These are phyloP conservation scores for Phytopythium vexans DNA, from an alignment of 352 stramenopile species.

Conservation along the genomic window DNA sequence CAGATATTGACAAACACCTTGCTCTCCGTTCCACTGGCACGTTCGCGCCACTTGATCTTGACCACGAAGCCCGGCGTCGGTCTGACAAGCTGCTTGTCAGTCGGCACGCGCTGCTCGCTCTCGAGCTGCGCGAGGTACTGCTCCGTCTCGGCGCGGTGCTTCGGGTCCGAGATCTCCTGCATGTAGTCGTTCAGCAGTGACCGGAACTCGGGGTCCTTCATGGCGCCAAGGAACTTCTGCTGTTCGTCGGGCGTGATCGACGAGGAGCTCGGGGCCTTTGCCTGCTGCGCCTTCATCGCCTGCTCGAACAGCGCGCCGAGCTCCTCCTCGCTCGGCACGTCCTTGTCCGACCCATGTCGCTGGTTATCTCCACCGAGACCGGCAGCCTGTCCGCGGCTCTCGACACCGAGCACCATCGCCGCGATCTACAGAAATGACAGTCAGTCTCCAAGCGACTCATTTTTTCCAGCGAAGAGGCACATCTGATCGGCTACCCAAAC, in stretches of 20 bases:
- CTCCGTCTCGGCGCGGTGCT: constrained; percentile 88
- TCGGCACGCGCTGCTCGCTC: constrained; percentile 82
- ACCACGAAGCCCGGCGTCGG: constrained; percentile 88
- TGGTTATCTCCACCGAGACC: constrained; percentile 9
- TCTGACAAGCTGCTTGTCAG: constrained; percentile 84
- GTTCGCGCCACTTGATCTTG: constrained; percentile 70
- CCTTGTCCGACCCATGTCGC: constrained; percentile 4
- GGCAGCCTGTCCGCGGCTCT: background rate
- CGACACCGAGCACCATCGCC: no score
- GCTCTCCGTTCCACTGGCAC: constrained; percentile 5
- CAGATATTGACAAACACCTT: constrained; percentile 96
- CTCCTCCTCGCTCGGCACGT: constrained; percentile 32
- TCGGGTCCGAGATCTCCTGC: constrained; percentile 90
- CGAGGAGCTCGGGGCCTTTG: constrained; percentile 3
- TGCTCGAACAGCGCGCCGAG: constrained; percentile 47
- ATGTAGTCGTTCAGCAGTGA: constrained; percentile 94
- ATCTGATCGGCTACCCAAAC: no score
- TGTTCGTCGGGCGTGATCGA: constrained; percentile 46
- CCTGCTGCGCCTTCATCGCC: constrained; percentile 33
- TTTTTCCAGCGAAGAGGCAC: no score
- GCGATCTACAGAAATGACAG: no score
- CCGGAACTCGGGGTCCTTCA: constrained; percentile 90
- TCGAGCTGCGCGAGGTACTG: constrained; percentile 89
- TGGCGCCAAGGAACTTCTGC: constrained; percentile 86
- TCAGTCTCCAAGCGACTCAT: no score